Conservation (phyloP, 2,329 filamentous ascomycete species). For the Apiospora arundinis region DNA sequence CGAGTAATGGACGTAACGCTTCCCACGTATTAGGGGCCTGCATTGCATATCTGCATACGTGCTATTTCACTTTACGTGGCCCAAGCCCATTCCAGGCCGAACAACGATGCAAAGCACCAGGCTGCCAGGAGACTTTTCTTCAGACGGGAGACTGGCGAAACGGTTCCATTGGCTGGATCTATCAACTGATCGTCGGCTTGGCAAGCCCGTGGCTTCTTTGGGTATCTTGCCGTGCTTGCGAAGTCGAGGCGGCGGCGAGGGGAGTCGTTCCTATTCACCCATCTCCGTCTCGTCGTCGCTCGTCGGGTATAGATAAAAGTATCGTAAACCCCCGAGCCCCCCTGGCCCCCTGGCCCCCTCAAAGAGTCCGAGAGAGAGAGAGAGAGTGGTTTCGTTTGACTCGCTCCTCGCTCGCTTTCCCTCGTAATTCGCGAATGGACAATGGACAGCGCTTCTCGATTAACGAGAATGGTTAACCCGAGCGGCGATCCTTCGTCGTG, state of each 20-base stretch:
- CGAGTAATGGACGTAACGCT: conserved; percentile 9
- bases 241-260: background rate
- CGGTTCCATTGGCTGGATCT: conserved; percentile 4
- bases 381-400: background rate
- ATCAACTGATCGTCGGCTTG: conserved; percentile 11
- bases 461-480: background rate
- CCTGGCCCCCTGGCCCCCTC: background rate
- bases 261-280: background rate
- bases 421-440: background rate
- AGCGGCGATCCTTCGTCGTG: conserved; percentile 1
- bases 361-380: background rate
- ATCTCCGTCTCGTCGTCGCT: too few species aligned
- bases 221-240: background rate
- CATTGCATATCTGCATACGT: background rate
- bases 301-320: conserved; percentile 2
- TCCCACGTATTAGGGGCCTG: background rate
- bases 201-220: conserved; percentile 16
- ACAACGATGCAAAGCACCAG: background rate
- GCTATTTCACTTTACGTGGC: background rate
- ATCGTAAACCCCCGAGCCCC: background rate
- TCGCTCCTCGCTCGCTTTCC: background rate
- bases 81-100: background rate
- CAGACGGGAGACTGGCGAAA: background rate
- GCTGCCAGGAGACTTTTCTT: background rate
- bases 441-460: background rate